Evolutionary conservation across 139 green algal genomes (phyloP), one percentile per base, ranked within the genome.

Genomic region (Penium margaritaceum): DNA sequence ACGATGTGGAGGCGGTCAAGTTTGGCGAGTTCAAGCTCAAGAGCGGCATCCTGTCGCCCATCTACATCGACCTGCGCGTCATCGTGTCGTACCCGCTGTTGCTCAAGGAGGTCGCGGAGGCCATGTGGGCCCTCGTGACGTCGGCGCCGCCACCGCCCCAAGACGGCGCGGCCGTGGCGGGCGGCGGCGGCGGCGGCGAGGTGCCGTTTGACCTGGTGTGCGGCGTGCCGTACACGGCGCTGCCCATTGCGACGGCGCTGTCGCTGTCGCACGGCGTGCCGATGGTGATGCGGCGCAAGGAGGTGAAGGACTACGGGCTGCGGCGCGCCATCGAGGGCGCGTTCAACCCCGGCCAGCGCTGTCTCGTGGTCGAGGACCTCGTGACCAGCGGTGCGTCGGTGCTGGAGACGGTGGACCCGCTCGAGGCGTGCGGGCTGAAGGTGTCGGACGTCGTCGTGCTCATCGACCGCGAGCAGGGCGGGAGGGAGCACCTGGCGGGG

Each of bases 21-120:
- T 98, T 99, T 85, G 94, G 94, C 29, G 85, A 93, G 63, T 99
- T 99, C 85, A 97, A 93, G 77, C 88, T 99, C 3, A 99, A 99
- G 83, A 95, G 88, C 67, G 94, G 94, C 12, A 80, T 99, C 29
- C 85, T 91, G 30, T 96, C 90, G 1, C 94, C 94, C 1, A 90
- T 99, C 24, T 99, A 99, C 76, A 86, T 99, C 29, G 94, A 99
- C 84, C 85, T 99, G 51, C 89, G 94, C 6, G 87, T 98, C 36
- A 97, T 99, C 61, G 94, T 99, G 17, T 97, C 91, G 0, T 97
- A 97, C 82, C 94, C 94, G 15, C 87, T 95, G n/a, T 84, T 99
- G 12, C 82, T 99, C 14, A 15, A 67, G 46, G 82, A 96, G 86
- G 91, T 96, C 21, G 86, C 89, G 0, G 86, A 93, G 54, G 85